These are phyloP conservation scores for Rutstroemia sp. DNA, from an alignment of 2,329 filamentous ascomycete genomes.

Conservation along the genomic window DNA sequence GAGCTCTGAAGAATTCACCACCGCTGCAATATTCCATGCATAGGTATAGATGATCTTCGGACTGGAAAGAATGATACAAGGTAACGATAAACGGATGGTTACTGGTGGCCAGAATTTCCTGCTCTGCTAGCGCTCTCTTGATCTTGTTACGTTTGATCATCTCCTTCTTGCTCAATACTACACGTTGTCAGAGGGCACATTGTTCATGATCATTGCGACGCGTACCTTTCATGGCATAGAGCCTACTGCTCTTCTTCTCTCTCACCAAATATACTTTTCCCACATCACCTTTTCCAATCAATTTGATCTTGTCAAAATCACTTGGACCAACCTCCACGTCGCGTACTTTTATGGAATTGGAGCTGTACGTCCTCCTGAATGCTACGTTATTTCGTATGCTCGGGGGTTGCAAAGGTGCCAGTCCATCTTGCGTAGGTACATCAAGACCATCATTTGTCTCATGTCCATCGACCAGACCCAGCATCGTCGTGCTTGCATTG, in stretches of 20 bases:
- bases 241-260: slow-evolving; percentile 91
- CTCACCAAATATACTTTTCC: slow-evolving; percentile 96
- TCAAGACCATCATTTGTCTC: slow-evolving; percentile 30
- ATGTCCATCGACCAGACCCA: slow-evolving; percentile 41
- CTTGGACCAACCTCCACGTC: slow-evolving; percentile 92
- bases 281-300: slow-evolving; percentile 97
- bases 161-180: slow-evolving; percentile 98
- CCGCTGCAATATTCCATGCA: slow-evolving; percentile 99
- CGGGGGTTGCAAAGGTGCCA: slow-evolving; percentile 57
- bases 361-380: slow-evolving; percentile 94
- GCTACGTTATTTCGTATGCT: slow-evolving; percentile 63
- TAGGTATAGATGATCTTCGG: slow-evolving; percentile 96
- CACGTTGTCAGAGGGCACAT: slow-evolving; percentile 21
- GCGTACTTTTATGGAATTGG: slow-evolving; percentile 97
- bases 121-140: slow-evolving; percentile 93
- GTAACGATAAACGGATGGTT: slow-evolving; percentile 99
- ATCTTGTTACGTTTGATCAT: slow-evolving; percentile 99
- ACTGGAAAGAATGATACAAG: slow-evolving; percentile 97
- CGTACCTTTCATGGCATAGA: slow-evolving; percentile 98
- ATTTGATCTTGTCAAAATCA: slow-evolving; percentile 99
- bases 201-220: slow-evolving; percentile 8
- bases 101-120: slow-evolving; percentile 95
- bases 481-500: slow-evolving; percentile 42
- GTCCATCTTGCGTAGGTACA: slow-evolving; percentile 41
- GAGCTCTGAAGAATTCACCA: slow-evolving; percentile 93